phyloP scores from a whole-genome alignment of 495 filamentous ascomycete genomes.

The Aspergillus asperescens region DNA sequence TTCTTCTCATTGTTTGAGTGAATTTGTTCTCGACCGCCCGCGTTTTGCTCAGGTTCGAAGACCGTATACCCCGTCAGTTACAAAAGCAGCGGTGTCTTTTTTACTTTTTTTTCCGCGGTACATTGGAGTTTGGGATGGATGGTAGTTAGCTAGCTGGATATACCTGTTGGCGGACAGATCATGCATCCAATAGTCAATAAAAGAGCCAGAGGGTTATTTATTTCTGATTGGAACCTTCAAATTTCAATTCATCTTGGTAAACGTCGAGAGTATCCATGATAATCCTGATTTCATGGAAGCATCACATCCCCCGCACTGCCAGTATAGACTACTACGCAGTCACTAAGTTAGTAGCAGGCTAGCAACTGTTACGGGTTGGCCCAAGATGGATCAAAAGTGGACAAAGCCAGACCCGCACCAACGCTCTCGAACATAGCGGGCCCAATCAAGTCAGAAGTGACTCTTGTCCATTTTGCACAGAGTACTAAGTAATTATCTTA shows the following conservation, averaged over 20 bases:
- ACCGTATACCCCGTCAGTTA: constrained; percentile 18
- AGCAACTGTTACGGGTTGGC: not conserved
- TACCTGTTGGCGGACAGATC: not conserved
- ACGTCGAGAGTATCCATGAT: too few relatives aligned
- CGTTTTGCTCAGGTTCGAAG: not conserved
- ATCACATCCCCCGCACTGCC: not conserved
- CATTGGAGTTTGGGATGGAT: constrained; percentile 3
- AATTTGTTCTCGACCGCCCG: not conserved
- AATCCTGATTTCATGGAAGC: not conserved
- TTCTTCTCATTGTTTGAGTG: not conserved
- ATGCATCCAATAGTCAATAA: too few relatives aligned
- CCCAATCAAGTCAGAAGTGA: not conserved
- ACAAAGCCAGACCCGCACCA: not conserved
- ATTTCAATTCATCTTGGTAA: too few relatives aligned
- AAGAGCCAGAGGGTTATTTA: too few relatives aligned
- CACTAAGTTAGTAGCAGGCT: not conserved
- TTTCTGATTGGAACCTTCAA: too few relatives aligned
- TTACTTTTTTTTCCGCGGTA: not conserved
- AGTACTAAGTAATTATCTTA: too few relatives aligned
- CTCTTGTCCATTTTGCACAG: too few relatives aligned
- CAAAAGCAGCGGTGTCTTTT: constrained; percentile 9
- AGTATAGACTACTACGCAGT: not conserved
- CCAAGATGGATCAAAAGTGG: not conserved
- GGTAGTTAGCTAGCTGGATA: not conserved
- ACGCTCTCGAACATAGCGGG: constrained; percentile 13